Evolutionary conservation across 306 rosid species (phyloP).

Genomic region (Psophocarpus tetragonolobus): DNA sequence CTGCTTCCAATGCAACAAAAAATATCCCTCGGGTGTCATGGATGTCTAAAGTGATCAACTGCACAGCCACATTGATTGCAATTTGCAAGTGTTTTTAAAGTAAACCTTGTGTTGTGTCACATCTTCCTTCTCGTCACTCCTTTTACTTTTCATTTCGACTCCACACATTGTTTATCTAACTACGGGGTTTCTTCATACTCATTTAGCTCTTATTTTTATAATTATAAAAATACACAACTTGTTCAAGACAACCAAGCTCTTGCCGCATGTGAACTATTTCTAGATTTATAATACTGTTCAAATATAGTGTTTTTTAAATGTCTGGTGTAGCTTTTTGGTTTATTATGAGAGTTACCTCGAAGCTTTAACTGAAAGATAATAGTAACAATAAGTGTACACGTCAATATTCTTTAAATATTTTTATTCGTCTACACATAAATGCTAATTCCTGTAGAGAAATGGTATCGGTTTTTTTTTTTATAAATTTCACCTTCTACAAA

Average conservation of each 20-base stretch:
- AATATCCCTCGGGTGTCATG: slow-evolving; percentile 46
- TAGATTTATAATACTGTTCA: background rate
- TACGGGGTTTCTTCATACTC: slow-evolving; percentile 16
- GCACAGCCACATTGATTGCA: slow-evolving; percentile 47
- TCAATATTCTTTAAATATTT: background rate
- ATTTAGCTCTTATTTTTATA: background rate
- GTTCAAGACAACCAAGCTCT: slow-evolving; percentile 18
- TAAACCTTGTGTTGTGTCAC: slow-evolving; percentile 37
- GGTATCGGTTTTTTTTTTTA: background rate
- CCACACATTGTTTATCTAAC: slow-evolving; percentile 23
- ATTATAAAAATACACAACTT: background rate
- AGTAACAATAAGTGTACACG: background rate
- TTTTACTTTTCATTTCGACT: slow-evolving; percentile 35
- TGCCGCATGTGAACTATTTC: slow-evolving; percentile 1
- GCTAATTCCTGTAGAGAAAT: background rate
- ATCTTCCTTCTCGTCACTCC: slow-evolving; percentile 34
- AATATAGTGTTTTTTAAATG: background rate
- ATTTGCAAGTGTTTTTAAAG: slow-evolving; percentile 47
- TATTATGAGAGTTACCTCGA: background rate
- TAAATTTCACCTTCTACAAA: background rate
- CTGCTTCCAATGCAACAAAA: slow-evolving; percentile 58
- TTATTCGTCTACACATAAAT: background rate
- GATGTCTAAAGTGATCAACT: slow-evolving; percentile 50
- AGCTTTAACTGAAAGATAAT: background rate
- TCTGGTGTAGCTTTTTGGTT: background rate